Evolutionary conservation across 1,139 yeast species (phyloP), one percentile per base, ranked within the genome.

Genomic region (Lodderomyces elongisporus): DNA sequence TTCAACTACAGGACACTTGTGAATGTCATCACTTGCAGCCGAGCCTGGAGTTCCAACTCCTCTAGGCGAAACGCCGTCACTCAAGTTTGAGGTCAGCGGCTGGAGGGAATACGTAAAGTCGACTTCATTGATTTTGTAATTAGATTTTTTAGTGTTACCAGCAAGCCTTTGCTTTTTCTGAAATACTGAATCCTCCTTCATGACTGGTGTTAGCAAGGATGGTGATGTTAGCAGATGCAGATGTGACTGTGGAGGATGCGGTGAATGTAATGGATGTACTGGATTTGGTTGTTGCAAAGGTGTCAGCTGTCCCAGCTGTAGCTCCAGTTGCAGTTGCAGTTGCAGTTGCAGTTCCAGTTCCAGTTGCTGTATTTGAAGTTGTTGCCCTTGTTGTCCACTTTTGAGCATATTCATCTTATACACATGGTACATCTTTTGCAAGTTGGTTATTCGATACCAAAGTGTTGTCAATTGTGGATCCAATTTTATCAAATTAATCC

Each of bases 401-500:
- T 39, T 38, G 4, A 42, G 21, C 33, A 48, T 40, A 35, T 52
- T 55, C 46, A 56, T 52, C 36, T 66, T 66, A 47, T 61, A 66
- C 36, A 55, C 42, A 37, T 62, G 66, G 45, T 68, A 68, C 12
- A 63, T 51, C 36, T 64, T 63, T 43, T 67, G 74, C 40, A 68
- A 49, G 35, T 56, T 60, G 25, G 66, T 60, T 33, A 68, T 65
- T 35, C 60, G 62, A 37, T 47, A 55, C 74, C 74, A 68, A 31
- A 68, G 49, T 3, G 58, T 50, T 5, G 71, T 61, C 22, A 68
- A 49, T 30, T 64, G 66, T 0, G 71, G 70, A 42, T 68, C 74
- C 21, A 67, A 37, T 31, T 59, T 57, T 33, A 68, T 54, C 14
- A 64, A 44, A 47, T 63, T 65, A 33, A 63, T 50, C 74, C 73